These are phyloP conservation scores for Xylaria cubensis DNA, from an alignment of 495 filamentous ascomycete genomes.

Conservation along the genomic window DNA sequence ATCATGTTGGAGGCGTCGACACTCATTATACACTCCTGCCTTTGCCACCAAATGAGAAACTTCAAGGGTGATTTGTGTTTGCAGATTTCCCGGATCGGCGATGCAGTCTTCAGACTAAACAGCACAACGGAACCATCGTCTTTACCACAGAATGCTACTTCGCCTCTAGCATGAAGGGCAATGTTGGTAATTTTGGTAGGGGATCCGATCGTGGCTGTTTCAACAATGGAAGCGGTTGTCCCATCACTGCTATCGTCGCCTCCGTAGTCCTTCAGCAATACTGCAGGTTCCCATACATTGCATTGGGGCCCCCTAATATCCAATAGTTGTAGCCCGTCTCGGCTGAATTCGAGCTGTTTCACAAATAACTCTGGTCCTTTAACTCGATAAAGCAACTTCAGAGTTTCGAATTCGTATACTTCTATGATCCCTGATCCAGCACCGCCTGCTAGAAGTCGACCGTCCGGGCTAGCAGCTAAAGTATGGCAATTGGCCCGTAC, in stretches of 20 bases:
- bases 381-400: slow-evolving; percentile 36
- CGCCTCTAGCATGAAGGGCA: background rate
- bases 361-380: slow-evolving; percentile 28
- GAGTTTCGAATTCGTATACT: slow-evolving; percentile 39
- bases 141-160: background rate
- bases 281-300: slow-evolving; percentile 44
- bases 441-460: slow-evolving; percentile 32
- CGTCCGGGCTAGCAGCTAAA: slow-evolving; percentile 38
- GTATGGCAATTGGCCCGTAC: slow-evolving; percentile 3
- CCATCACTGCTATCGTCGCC: background rate
- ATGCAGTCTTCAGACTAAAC: background rate
- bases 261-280: background rate
- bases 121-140: background rate
- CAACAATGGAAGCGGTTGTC: background rate
- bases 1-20: background rate
- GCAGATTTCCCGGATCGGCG: background rate
- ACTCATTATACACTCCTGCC: background rate
- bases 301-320: slow-evolving; percentile 38
- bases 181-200: background rate
- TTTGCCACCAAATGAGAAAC: background rate
- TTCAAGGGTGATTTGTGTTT: background rate
- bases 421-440: slow-evolving; percentile 33
- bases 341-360: slow-evolving; percentile 34
- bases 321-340: slow-evolving; percentile 38
- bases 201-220: background rate